A percentile compares a stretch with the other conserved stretches of the same genome.
These are phyloP conservation scores for Leccinum longicurvipes DNA, from an alignment of 768 basidiomycete genomes.

Conservation along the genomic window DNA sequence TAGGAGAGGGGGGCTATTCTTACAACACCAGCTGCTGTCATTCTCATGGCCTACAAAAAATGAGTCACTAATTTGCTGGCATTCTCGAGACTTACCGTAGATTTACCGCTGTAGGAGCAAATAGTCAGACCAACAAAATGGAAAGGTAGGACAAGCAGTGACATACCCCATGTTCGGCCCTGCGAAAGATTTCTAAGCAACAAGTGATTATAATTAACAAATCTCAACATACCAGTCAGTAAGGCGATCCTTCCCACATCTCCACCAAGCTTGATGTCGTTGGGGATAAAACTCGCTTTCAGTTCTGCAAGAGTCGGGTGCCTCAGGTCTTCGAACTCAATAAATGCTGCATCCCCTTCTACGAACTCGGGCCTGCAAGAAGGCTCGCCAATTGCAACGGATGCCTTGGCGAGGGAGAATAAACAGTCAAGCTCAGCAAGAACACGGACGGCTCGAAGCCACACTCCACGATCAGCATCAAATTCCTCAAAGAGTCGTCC, in stretches of 20 bases:
- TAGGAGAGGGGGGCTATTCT: slow-evolving; percentile 20
- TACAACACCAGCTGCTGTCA: slow-evolving; percentile 92
- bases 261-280: slow-evolving; percentile 84
- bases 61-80: background rate
- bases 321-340: slow-evolving; percentile 87
- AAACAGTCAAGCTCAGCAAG: slow-evolving; percentile 97
- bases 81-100: slow-evolving; percentile 46
- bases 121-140: background rate
- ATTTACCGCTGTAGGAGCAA: slow-evolving; percentile 58
- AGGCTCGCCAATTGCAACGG: slow-evolving; percentile 87
- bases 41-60: slow-evolving; percentile 68
- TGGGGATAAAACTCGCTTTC: slow-evolving; percentile 85
- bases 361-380: slow-evolving; percentile 89
- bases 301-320: slow-evolving; percentile 79
- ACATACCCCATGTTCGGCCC: slow-evolving; percentile 88
- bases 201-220: background rate
- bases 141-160: background rate
- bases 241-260: slow-evolving; percentile 73
- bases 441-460: slow-evolving; percentile 81
- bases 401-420: slow-evolving; percentile 86
- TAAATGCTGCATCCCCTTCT: slow-evolving; percentile 70
- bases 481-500: slow-evolving; percentile 76
- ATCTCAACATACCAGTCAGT: slow-evolving; percentile 64
- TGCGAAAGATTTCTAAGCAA: slow-evolving; percentile 22
- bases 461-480: slow-evolving; percentile 72